These are phyloP conservation scores for Phlebiopsis gigantea DNA, from an alignment of 768 basidiomycete genomes.

Conservation along the genomic window DNA sequence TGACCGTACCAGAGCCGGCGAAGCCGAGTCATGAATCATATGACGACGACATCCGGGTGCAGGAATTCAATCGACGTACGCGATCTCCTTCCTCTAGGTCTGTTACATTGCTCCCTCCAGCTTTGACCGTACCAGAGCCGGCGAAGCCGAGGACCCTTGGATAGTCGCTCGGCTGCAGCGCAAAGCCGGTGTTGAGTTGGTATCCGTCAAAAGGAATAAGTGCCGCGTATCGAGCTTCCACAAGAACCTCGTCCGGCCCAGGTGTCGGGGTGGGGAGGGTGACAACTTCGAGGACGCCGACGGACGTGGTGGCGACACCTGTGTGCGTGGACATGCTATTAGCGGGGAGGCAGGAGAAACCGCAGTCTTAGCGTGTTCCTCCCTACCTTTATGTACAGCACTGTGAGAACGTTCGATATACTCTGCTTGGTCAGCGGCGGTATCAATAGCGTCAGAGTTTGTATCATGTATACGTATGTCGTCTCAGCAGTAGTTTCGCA, in stretches of 20 bases:
- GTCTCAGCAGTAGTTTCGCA: no score
- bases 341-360: no score
- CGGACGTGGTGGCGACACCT: no score
- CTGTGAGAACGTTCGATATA: no score
- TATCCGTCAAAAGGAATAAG: conserved; percentile 3
- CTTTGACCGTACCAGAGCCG: not conserved
- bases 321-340: no score
- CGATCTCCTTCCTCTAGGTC: conserved; percentile 5
- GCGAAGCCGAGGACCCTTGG: conserved; percentile 4
- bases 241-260: conserved; percentile 6
- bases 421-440: no score
- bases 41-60: not conserved
- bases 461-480: no score
- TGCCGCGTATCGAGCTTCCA: conserved; percentile 2
- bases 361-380: no score
- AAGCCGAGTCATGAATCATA: conserved; percentile 4
- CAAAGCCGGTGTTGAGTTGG: conserved; percentile 1
- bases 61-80: not conserved
- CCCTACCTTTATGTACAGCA: no score
- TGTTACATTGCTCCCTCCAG: conserved; percentile 2
- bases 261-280: conserved; percentile 6
- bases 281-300: no score
- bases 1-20: not conserved
- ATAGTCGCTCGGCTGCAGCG: not conserved
- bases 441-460: no score